phyloP scores from a whole-genome alignment of 192 early-diverging fungal species.

The Coemansia sp. region DNA sequence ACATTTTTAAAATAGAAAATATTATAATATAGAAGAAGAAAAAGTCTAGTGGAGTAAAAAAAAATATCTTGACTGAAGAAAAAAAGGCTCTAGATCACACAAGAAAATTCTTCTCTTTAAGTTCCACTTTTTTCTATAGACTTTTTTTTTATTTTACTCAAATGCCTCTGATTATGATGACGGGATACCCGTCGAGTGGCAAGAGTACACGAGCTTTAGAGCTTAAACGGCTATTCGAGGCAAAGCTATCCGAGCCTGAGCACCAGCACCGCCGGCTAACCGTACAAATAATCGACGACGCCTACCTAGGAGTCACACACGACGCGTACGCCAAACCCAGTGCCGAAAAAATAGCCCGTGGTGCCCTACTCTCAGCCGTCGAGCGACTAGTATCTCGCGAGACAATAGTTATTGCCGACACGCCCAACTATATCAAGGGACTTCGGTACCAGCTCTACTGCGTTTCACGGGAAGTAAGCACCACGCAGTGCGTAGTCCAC shows the following conservation, averaged over 20 bases:
- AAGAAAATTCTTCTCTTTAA: neutral
- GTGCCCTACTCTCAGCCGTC: conserved; percentile 83
- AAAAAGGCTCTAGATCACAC: neutral
- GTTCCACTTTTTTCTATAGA: neutral
- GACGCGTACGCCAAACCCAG: conserved; percentile 61
- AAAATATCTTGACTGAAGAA: conserved; percentile 6
- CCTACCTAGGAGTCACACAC: conserved; percentile 63
- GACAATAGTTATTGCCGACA: conserved; percentile 89
- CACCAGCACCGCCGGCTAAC: conserved; percentile 62
- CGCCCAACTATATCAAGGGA: conserved; percentile 99
- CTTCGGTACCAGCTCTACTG: conserved; percentile 97
- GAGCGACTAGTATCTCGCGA: conserved; percentile 83
- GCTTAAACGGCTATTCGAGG: conserved; percentile 64
- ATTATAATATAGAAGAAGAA: neutral
- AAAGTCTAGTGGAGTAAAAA: neutral
- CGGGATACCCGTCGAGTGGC: conserved; percentile 87
- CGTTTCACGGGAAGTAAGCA: conserved; percentile 79
- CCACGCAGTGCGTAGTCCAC: conserved; percentile 85
- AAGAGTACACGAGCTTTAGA: conserved; percentile 83
- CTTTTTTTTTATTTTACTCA: neutral
- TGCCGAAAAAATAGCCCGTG: conserved; percentile 92
- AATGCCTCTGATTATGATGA: conserved; percentile 93
- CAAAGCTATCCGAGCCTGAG: conserved; percentile 39
- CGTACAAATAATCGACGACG: conserved; percentile 77
- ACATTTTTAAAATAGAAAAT: conserved; percentile 24